Base-by-base conservation (phyloP, 306 rosid species). In the Prunus kanzakura region DNA sequence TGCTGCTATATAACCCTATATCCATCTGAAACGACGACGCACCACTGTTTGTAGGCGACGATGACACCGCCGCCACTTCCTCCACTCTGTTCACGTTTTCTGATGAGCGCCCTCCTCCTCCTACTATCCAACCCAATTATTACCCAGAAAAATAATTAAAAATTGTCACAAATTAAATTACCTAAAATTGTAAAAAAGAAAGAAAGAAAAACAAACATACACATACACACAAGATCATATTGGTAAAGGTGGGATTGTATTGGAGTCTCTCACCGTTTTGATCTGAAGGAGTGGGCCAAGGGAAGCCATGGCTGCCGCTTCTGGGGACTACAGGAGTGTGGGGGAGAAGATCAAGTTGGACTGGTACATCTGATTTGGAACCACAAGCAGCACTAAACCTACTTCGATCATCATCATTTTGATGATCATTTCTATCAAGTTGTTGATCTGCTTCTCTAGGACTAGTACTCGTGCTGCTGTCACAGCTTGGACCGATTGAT, bases 11-110 rank as follows among this genome's bases (percentile, higher is more conserved):
- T 65, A 81, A 32, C 45, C 81, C 60, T 16, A 81, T 76, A 27
- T 81, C 81, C 84, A 81, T 81, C 47, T 71, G 82, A 77, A 82
- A 82, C 79, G 85, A 82, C 76, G 82, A 71, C 72, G 79, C 79
- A 4, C 79, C 85, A 66, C 80, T 77, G 69, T 77, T 75, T 9
- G 71, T 72, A 45, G 82, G 85, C 38, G 85, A 77, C 6, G 82
- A 75, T 51, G 71, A 51, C 46, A 35, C 27, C 67, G 38, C 79
- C 45, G 5, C 61, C 20, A 46, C 57, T 69, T 80, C 80, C 25
- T 80, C 72, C 3, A 20, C 72, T 57, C 27, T 57, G 63, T 57
- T 57, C 63, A 57, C 30, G 30, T 57, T 38, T 38, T 38, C 43
- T 38, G 43, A 7, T 6, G 43, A 38, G 43, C 9, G 9, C 43